These are phyloP conservation scores for Cajanus cajan DNA, from an alignment of 306 rosid species.

Conservation along the genomic window DNA sequence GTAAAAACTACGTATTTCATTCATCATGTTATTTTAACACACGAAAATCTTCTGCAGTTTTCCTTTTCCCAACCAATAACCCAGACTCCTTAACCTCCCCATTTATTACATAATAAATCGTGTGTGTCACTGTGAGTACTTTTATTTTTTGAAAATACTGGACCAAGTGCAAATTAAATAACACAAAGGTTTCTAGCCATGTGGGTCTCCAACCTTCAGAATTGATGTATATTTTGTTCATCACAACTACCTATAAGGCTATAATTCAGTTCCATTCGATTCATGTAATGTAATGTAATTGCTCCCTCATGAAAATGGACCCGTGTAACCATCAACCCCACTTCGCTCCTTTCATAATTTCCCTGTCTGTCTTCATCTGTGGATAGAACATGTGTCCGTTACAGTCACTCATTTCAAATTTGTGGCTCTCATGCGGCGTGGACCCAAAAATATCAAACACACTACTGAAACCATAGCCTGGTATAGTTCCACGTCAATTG, in stretches of 20 bases:
- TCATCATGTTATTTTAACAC: background rate
- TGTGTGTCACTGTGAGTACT: background rate
- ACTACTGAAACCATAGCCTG: background rate
- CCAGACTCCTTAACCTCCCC: background rate
- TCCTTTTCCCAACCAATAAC: too few relatives aligned
- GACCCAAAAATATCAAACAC: constrained; percentile 26
- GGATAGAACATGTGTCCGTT: background rate
- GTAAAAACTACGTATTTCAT: background rate
- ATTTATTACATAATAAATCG: background rate
- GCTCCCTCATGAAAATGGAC: constrained; percentile 11
- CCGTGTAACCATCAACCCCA: constrained; percentile 16
- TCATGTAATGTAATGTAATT: background rate
- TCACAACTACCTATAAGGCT: background rate
- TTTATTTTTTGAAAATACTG: background rate
- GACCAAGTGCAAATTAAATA: too few relatives aligned
- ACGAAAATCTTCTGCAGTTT: too few relatives aligned
- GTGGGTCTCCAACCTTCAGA: too few relatives aligned
- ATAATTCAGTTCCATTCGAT: background rate
- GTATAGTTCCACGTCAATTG: too few relatives aligned
- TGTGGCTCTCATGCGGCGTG: constrained; percentile 29
- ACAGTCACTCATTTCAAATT: background rate
- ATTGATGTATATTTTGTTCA: too few relatives aligned
- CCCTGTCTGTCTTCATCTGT: background rate
- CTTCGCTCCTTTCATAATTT: background rate
- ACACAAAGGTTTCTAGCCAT: background rate